phyloP scores from a whole-genome alignment of 2,329 filamentous ascomycete species.

The Thermothelomyces thermophilus region DNA sequence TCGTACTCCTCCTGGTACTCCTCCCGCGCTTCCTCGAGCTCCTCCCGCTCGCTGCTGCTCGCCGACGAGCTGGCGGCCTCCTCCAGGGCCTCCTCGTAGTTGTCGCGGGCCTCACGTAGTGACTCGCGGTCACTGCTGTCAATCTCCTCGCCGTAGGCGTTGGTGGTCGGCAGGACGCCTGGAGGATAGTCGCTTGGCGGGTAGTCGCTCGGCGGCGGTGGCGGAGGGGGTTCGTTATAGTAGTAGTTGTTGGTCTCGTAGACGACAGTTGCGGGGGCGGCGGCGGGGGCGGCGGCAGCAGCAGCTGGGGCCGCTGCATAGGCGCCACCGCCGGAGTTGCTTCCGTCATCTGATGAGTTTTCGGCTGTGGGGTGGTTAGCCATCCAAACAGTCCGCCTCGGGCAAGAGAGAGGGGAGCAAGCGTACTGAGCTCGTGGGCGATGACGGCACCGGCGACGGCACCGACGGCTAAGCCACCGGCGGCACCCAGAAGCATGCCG shows the following conservation, averaged over 20 bases:
- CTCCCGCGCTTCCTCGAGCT: conserved; percentile 20
- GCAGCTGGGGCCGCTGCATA: conserved; percentile 8
- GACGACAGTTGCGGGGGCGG: conserved; percentile 1
- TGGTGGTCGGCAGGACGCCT: conserved; percentile 23
- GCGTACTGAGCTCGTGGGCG: conserved; percentile 49
- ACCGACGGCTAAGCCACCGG: conserved; percentile 51
- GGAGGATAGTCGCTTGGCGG: conserved; percentile 1
- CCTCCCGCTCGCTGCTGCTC: conserved; percentile 24
- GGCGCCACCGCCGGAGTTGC: conserved; percentile 6
- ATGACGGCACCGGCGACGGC: conserved; percentile 52
- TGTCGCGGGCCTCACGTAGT: conserved; percentile 42
- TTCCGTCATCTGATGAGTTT: conserved; percentile 19
- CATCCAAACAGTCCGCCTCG: neutral
- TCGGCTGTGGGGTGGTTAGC: neutral
- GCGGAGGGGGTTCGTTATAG: conserved; percentile 8
- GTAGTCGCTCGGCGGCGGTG: conserved; percentile 1
- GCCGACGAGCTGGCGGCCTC: conserved; percentile 19
- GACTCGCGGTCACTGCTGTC: conserved; percentile 37
- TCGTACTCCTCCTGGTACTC: conserved; percentile 22
- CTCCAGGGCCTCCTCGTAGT: conserved; percentile 31
- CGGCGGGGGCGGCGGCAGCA: neutral
- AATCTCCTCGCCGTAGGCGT: conserved; percentile 33
- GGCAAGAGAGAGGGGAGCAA: neutral
- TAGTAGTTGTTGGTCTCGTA: conserved; percentile 21
- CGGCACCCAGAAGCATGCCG: conserved; percentile 48